Base-by-base conservation (phyloP, 805 yeast species). In the Wickerhamomyces bovis region DNA sequence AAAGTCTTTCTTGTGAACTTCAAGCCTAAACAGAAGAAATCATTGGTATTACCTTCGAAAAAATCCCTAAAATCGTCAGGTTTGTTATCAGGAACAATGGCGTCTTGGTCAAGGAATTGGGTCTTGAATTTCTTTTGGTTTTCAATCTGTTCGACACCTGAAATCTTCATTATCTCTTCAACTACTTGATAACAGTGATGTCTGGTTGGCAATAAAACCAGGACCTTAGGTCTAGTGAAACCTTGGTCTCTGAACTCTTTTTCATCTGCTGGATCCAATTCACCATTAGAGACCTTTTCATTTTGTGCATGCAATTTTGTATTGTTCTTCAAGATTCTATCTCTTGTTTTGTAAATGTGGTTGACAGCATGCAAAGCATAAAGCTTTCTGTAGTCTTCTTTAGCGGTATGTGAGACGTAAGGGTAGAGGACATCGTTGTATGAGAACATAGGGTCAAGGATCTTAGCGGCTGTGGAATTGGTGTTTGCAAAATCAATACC, bases 221-320 rank as follows among this genome's bases (percentile, higher is more conserved):
- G 67, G 2, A 85, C 89, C 58, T 89, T 90, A 1, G 99, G 96
- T 51, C 98, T 75, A 0, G 97, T 90, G 63, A 89, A 94, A 25
- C 99, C 98, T 65, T 94, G 98, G 63, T 94, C 99, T 46, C 95
- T 70, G 53, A 76, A 73, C 56, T 88, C 95, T 12, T 77, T 77
- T 43, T 73, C 78, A 22, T 69, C 68, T 48, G 68, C 60, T 46
- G 73, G 63, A 44, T 65, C 68, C n/a, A 69, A 42, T 21, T 60
- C 55, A 4, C 62, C 56, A 38, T 57, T 62, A 39, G 70, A 61
- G 40, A 70, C 47, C 18, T 67, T 61, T 33, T 71, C 78, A 49
- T 71, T 72, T 47, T 69, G 70, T 16, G 63, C 54, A 26, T 70
- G 66, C 19, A 82, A 53, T 54, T 78, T 80, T 43, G 77, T 76